Evolutionary conservation across 441 rosid genomes (phyloP), one percentile per base, ranked within the genome.

Genomic region (Jatropha podagrica): DNA sequence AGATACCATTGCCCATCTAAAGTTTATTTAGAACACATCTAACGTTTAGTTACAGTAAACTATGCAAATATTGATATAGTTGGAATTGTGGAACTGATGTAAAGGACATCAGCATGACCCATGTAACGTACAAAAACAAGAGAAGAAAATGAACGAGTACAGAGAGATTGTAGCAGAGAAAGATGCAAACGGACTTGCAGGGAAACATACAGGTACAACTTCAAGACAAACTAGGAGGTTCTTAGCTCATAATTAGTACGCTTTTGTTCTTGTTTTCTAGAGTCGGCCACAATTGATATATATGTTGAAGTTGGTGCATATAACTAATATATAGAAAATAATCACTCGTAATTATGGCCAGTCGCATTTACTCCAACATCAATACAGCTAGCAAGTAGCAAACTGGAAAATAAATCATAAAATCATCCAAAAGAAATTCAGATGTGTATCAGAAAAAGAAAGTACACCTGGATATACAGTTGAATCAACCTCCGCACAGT

Each of bases 401-500:
- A 56, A 63, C 18, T 56, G 48, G 61, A 78, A 58, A 64, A 61
- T 56, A 55, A 63, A 72, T 62, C 26, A 41, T 8, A 65, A 42
- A 72, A 72, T 63, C 23, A 66, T 18, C 58, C 69, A 27, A 27
- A 55, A 26, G 55, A 42, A 55, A 65, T n/a, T 69, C 69, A 77
- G 66, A 42, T 74, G 27, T 44, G 65, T 20, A 59, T 18, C 52
- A 60, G 74, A 49, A 65, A 46, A 74, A 58, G 51, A 76, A 76
- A 72, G 76, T 71, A 73, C 78, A 96, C 99, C 99, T 94, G 97
- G 71, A 89, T 89, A 86, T 90, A 91, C 84, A 94, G 96, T 83
- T 96, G 99, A 82, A 96, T 83, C 82, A 96, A 84, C 78, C 97
- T 89, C 79, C 98, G 89, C 72, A 94, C 92, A 65, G 93, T 81